Conservation (phyloP, 2,329 filamentous ascomycete genomes). For the Aplosporella prunicola region DNA sequence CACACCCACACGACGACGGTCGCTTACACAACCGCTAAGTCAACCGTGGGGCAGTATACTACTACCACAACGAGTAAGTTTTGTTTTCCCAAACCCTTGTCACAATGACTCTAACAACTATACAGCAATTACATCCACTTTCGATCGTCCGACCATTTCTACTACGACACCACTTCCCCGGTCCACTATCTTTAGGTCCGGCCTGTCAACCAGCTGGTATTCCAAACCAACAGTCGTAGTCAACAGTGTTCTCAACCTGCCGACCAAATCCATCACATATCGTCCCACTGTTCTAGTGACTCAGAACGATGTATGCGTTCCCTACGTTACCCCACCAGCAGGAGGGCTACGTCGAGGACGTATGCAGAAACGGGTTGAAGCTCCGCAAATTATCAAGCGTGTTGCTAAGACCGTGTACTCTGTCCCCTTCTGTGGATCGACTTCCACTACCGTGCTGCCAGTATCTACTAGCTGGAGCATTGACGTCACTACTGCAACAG, state of each 20-base stretch:
- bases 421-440: constrained; percentile 4
- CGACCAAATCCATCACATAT: constrained; percentile 2
- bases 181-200: background rate
- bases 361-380: background rate
- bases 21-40: constrained; percentile 3
- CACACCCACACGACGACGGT: constrained; percentile 3
- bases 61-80: constrained; percentile 5
- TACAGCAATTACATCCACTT: constrained; percentile 1
- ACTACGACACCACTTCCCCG: constrained; percentile 1
- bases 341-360: background rate
- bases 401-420: constrained; percentile 1
- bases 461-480: background rate
- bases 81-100: no score
- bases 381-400: constrained; percentile 2
- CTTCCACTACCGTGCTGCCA: constrained; percentile 5
- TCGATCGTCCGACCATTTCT: constrained; percentile 1
- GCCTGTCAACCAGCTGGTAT: constrained; percentile 2
- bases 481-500: constrained; percentile 1
- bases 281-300: background rate
- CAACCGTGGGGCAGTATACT: background rate
- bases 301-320: constrained; percentile 2
- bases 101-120: background rate
- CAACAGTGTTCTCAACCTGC: background rate
- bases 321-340: background rate
- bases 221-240: constrained; percentile 3